Evolutionary conservation across 768 basidiomycete genomes (phyloP), one percentile per base, ranked within the genome.

Genomic region (Phanerochaete sordida): DNA sequence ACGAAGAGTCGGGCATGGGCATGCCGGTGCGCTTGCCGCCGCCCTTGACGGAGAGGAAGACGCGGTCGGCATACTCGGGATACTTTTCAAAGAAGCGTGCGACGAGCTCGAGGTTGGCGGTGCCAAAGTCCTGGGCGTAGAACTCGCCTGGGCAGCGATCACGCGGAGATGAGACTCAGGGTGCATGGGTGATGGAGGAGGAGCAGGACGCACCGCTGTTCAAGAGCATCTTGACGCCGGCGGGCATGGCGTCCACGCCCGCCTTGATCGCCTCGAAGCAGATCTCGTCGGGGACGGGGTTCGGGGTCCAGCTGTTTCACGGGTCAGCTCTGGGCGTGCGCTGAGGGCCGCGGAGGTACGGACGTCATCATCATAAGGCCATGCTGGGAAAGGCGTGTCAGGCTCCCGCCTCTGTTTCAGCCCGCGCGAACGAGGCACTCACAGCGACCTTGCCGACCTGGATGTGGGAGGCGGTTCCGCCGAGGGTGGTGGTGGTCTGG

Each of bases 181-280:
- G 69, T 70, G 19, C 77, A 79, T 0, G 73, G 62, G 0, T 78
- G 78, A 28, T 79, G 65, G 0, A 73, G 69, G 39, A 4, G 19
- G 11, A 16, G 39, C 39, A 9, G 33, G 33, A 43, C 37, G 30
- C 26, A 77, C 83, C 80, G 65, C 76, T 79, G 65, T 84, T 84
- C 63, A 86, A 61, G 50, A 84, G 62, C 66, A 81, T 77, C 66
- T 83, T 83, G 31, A 69, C 71, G 16, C 77, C 80, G 0, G 73
- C 62, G 0, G 79, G 78, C 33, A 80, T 65, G 0, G 74, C 69
- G 37, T 78, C 74, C 59, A 82, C 65, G 5, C 77, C 79, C 12
- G 78, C 79, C 67, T 82, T 84, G 73, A 89, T 86, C 1, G 84
- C 75, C 23, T 79, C 82, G 61, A 90, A 87, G 9, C 81, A 81